These are phyloP conservation scores for Nemania serpens DNA, from an alignment of 2,329 filamentous ascomycete genomes.

Conservation along the genomic window DNA sequence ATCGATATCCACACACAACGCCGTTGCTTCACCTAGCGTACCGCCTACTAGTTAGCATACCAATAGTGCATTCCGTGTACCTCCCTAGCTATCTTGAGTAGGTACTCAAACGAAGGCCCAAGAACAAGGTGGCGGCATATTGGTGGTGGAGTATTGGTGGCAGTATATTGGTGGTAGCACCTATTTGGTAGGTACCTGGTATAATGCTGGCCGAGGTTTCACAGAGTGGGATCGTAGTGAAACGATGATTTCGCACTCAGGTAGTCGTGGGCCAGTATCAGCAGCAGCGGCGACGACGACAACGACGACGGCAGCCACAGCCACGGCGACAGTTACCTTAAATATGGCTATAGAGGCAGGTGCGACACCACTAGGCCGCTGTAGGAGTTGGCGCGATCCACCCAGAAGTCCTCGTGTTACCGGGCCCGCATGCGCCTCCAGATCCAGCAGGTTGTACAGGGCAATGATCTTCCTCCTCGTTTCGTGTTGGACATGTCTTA, in stretches of 20 bases:
- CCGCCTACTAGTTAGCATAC: no score
- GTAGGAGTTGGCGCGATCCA: slow-evolving; percentile 19
- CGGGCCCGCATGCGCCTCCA: slow-evolving; percentile 13
- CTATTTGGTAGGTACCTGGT: no score
- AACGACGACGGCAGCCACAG: background rate
- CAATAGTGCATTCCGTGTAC: no score
- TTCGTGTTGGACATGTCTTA: slow-evolving; percentile 37
- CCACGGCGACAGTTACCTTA: no score
- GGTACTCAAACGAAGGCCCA: no score
- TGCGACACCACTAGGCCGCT: slow-evolving; percentile 7
- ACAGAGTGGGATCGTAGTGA: slow-evolving; percentile 18
- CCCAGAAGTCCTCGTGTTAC: slow-evolving; percentile 3
- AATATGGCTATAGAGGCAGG: background rate
- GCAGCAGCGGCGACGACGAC: background rate
- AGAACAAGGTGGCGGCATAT: no score
- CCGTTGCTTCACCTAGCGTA: no score
- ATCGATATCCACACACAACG: background rate
- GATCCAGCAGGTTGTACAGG: slow-evolving; percentile 30
- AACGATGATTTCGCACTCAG: slow-evolving; percentile 17
- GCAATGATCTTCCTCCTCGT: slow-evolving; percentile 42
- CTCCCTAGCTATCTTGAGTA: no score
- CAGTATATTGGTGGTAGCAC: no score
- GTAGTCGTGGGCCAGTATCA: slow-evolving; percentile 6
- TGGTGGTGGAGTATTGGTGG: no score
- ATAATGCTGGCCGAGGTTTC: slow-evolving; percentile 20